A percentile compares a stretch with the other conserved stretches of the same genome.
phyloP scores from a whole-genome alignment of 2,329 filamentous ascomycete species.

The Neodidymelliopsis sp. region DNA sequence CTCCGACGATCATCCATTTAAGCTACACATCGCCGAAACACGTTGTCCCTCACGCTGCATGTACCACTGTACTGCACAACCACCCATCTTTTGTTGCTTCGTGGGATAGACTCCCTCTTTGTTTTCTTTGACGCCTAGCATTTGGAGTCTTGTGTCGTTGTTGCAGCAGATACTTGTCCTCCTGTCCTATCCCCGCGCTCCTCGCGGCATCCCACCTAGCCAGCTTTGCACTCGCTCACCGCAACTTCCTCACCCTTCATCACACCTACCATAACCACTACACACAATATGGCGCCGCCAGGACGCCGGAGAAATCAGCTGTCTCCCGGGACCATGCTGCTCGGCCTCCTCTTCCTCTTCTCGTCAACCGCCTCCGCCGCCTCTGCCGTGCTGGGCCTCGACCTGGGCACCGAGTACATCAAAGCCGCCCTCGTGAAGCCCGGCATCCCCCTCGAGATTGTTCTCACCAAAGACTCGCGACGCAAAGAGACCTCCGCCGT shows the following conservation, averaged over 20 bases:
- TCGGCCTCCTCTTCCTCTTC: conserved; percentile 63
- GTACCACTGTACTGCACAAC: conserved; percentile 25
- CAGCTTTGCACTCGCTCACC: conserved; percentile 7
- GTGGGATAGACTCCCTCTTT: conserved; percentile 40
- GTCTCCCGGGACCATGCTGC: conserved; percentile 56
- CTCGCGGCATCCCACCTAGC: conserved; percentile 34
- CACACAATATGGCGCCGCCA: conserved; percentile 55
- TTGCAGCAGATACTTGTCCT: conserved; percentile 17
- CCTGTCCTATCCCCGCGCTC: conserved; percentile 25
- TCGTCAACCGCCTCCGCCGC: conserved; percentile 65
- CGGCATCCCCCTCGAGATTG: conserved; percentile 95
- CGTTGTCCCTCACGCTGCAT: conserved; percentile 26
- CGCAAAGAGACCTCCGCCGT: conserved; percentile 92
- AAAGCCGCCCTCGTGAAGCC: conserved; percentile 97
- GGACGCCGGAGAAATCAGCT: conserved; percentile 52
- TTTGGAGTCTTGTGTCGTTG: conserved; percentile 7
- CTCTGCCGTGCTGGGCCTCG: conserved; percentile 86
- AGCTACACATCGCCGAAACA: conserved; percentile 29
- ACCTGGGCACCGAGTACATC: conserved; percentile 95
- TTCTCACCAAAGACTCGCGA: conserved; percentile 96
- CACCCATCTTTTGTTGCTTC: conserved; percentile 9
- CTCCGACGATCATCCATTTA: conserved; percentile 34
- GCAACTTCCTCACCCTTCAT: conserved; percentile 11
- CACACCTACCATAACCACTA: conserved; percentile 15
- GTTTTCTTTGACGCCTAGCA: conserved; percentile 20